Conservation (phyloP, 106 monocot species). For the Allium sativum region DNA sequence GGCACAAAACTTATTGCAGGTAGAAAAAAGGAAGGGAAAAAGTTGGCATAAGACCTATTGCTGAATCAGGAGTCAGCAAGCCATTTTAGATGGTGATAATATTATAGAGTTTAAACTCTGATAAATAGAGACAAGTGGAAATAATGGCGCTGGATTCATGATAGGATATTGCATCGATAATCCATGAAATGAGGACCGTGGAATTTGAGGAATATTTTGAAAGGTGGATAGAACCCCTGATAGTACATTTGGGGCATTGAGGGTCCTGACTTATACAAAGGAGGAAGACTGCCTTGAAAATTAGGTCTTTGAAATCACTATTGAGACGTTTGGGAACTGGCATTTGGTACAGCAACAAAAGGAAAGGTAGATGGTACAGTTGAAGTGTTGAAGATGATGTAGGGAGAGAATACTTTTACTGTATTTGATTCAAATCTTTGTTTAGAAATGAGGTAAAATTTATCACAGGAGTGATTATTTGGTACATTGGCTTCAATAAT, state of each 20-base stretch:
- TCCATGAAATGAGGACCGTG: slow-evolving; percentile 45
- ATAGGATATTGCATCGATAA: slow-evolving; percentile 36
- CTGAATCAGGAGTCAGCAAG: slow-evolving; percentile 5
- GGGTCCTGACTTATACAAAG: slow-evolving; percentile 69
- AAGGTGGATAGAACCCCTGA: slow-evolving; percentile 67
- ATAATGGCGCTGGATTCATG: slow-evolving; percentile 20
- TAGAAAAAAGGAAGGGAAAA: slow-evolving; percentile 11
- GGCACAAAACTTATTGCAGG: slow-evolving; percentile 19
- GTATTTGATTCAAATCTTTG: slow-evolving; percentile 4
- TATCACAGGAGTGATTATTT: neutral
- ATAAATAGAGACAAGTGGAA: slow-evolving; percentile 21
- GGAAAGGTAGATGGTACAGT: slow-evolving; percentile 20
- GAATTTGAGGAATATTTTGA: slow-evolving; percentile 40
- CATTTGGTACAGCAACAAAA: slow-evolving; percentile 20
- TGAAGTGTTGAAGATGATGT: slow-evolving; percentile 28
- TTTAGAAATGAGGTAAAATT: neutral
- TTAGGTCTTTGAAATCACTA: slow-evolving; percentile 39
- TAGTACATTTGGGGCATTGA: slow-evolving; percentile 57
- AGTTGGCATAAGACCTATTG: slow-evolving; percentile 19
- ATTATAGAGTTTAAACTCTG: slow-evolving; percentile 21
- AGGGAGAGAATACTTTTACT: slow-evolving; percentile 78
- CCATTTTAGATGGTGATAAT: slow-evolving; percentile 16
- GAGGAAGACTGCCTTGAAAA: slow-evolving; percentile 60
- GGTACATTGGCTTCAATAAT: too few species aligned
- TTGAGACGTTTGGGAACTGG: slow-evolving; percentile 41